A percentile compares a stretch with the other conserved stretches of the same genome.
These are phyloP conservation scores for Leccinum barrowsii DNA, from an alignment of 768 basidiomycete species.

Conservation along the genomic window DNA sequence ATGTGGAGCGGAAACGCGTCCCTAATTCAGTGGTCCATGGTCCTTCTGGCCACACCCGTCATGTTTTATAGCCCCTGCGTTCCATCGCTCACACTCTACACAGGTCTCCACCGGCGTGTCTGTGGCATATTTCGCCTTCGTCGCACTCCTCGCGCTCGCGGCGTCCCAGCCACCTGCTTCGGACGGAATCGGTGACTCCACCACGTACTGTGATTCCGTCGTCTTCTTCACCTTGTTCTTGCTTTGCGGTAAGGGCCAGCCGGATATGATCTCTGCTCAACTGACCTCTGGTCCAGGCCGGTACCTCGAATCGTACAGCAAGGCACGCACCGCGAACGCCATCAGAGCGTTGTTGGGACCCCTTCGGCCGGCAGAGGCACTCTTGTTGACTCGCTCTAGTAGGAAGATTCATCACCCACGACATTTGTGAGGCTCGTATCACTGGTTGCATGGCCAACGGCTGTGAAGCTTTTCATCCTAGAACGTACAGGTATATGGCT, in stretches of 20 bases:
- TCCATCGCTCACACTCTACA: background rate
- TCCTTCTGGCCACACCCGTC: slow-evolving; percentile 64
- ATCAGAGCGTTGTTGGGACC: slow-evolving; percentile 57
- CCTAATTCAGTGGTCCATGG: slow-evolving; percentile 57
- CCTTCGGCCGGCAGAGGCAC: slow-evolving; percentile 61
- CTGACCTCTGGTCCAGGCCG: slow-evolving; percentile 40
- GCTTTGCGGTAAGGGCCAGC: slow-evolving; percentile 48
- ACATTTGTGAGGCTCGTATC: slow-evolving; percentile 23
- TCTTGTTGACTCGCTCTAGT: slow-evolving; percentile 37
- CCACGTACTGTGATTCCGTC: slow-evolving; percentile 78
- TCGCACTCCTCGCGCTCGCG: slow-evolving; percentile 63
- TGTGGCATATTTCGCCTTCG: slow-evolving; percentile 73
- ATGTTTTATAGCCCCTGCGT: slow-evolving; percentile 52
- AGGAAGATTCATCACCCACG: slow-evolving; percentile 20
- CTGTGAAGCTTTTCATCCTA: slow-evolving; percentile 27
- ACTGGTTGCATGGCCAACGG: slow-evolving; percentile 10
- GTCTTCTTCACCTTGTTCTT: slow-evolving; percentile 82
- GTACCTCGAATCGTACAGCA: slow-evolving; percentile 64
- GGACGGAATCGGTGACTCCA: slow-evolving; percentile 43
- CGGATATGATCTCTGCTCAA: background rate
- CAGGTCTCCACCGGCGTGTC: slow-evolving; percentile 63
- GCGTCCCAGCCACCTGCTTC: slow-evolving; percentile 39
- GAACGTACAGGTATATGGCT: slow-evolving; percentile 48
- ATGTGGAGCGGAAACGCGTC: slow-evolving; percentile 64
- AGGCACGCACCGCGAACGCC: slow-evolving; percentile 68